Percentiles rank a stretch among this genome's conserved stretches.
These are phyloP conservation scores for Rhizophora apiculata DNA, from an alignment of 345 rosid species.

Conservation along the genomic window DNA sequence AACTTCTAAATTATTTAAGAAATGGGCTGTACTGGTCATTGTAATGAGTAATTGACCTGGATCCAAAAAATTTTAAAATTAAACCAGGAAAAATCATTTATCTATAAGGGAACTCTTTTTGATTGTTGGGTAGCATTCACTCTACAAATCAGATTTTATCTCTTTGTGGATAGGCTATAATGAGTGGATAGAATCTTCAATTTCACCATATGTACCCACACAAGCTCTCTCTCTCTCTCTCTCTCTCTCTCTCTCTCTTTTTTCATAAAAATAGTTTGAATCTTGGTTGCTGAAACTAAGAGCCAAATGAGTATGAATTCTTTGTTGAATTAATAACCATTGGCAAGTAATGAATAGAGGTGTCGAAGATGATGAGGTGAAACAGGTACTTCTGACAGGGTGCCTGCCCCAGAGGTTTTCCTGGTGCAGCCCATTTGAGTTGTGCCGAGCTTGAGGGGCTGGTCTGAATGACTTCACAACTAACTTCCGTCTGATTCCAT, in stretches of 20 bases:
- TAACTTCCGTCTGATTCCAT: slow-evolving; percentile 40
- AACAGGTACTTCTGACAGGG: slow-evolving; percentile 51
- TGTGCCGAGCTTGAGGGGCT: slow-evolving; percentile 37
- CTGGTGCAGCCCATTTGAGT: slow-evolving; percentile 35
- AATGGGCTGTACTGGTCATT: no score
- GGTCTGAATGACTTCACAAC: slow-evolving; percentile 30
- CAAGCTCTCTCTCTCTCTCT: no score
- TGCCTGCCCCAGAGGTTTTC: slow-evolving; percentile 33
- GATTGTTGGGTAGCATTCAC: no score
- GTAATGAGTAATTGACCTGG: no score
- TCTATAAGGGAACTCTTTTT: background rate
- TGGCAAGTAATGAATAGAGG: slow-evolving; percentile 29
- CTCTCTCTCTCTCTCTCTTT: no score
- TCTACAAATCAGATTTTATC: no score
- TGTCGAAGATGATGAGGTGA: slow-evolving; percentile 37
- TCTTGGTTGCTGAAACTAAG: background rate
- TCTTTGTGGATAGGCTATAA: no score
- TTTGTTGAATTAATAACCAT: background rate
- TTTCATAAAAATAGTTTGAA: no score
- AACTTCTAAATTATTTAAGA: no score
- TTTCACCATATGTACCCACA: no score
- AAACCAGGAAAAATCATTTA: background rate
- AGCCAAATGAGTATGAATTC: background rate
- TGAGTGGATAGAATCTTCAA: no score
- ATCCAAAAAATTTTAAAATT: no score